phyloP scores from a whole-genome alignment of 305 asterid genomes.

The Fraxinus baroniana region DNA sequence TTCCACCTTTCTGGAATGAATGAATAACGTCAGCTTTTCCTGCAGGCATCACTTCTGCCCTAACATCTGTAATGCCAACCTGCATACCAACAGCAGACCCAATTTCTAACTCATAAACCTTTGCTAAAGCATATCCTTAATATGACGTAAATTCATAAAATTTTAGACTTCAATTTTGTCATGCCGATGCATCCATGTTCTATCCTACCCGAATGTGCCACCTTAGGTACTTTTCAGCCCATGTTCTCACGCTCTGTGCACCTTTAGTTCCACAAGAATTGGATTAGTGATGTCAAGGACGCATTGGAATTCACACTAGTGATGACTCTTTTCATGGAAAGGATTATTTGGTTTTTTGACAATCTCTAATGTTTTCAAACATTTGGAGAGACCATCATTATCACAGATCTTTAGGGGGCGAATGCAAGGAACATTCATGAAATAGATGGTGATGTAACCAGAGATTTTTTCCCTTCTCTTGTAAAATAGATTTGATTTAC shows the following conservation, averaged over 20 bases:
- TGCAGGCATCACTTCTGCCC: slow-evolving; percentile 99
- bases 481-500: background rate
- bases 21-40: slow-evolving; percentile 89
- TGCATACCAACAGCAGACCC: slow-evolving; percentile 33
- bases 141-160: background rate
- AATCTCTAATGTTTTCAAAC: background rate
- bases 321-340: background rate
- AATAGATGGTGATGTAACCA: background rate
- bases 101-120: background rate
- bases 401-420: background rate
- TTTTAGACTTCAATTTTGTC: background rate
- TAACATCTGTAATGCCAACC: slow-evolving; percentile 86
- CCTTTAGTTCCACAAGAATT: background rate
- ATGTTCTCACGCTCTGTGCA: background rate
- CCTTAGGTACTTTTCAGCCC: background rate
- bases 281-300: background rate
- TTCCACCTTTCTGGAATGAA: slow-evolving; percentile 79
- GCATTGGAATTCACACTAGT: background rate
- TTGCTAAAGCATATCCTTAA: background rate
- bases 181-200: background rate
- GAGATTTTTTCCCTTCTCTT: background rate
- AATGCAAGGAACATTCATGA: background rate
- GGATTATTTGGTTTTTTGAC: background rate
- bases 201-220: background rate
- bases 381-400: background rate